A percentile compares a stretch with the other conserved stretches of the same genome.
These are phyloP conservation scores for Fraxinus americana DNA, from an alignment of 257 asterid genomes.

Conservation along the genomic window DNA sequence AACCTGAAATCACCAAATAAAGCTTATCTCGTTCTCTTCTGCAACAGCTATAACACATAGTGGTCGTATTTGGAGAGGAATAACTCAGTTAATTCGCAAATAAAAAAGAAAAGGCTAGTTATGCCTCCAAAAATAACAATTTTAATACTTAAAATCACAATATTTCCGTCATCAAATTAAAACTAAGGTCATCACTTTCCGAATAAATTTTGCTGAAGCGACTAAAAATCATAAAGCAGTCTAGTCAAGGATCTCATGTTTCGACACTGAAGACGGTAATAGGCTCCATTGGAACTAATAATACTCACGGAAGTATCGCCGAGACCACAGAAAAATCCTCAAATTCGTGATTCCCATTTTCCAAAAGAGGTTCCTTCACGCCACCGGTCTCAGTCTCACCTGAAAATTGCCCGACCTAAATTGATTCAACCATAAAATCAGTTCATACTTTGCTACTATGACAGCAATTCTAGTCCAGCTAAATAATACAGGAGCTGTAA, in stretches of 20 bases:
- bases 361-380: conserved; percentile 61
- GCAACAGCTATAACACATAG: neutral
- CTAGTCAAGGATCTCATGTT: neutral
- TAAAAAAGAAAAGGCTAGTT: neutral
- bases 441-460: neutral
- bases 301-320: conserved; percentile 75
- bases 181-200: neutral
- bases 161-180: neutral
- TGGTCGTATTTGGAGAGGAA: neutral
- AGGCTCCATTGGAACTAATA: neutral
- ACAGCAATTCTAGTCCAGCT: neutral
- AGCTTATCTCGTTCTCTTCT: conserved; percentile 11
- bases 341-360: conserved; percentile 26
- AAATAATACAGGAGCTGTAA: neutral
- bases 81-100: neutral
- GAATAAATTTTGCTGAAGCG: neutral
- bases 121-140: neutral
- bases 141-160: neutral
- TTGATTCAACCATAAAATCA: conserved; percentile 14
- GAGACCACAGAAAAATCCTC: conserved; percentile 69
- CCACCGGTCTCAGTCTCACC: conserved; percentile 35
- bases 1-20: conserved; percentile 52
- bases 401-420: conserved; percentile 42
- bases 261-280: neutral
- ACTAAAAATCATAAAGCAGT: neutral